Base-by-base conservation (phyloP, 805 yeast species). In the Ogataea methylovora region DNA sequence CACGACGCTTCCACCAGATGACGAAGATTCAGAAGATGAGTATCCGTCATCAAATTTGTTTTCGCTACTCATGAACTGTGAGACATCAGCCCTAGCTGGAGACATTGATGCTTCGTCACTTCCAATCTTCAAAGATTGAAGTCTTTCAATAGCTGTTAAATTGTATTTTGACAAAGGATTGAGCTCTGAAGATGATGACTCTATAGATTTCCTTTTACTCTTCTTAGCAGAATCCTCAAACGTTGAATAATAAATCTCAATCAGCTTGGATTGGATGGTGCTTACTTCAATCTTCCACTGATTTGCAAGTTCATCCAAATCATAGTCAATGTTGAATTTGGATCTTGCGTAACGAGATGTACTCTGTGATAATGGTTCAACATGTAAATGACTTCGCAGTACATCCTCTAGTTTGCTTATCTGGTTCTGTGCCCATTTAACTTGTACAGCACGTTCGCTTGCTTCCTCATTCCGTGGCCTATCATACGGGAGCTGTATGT, bases 241-340 rank as follows among this genome's bases (percentile, higher is more conserved):
- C 9, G 14, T 14, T 21, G 9, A 3, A 24, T 36, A 32, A 22
- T 36, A 36, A 8, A 18, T 11, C 18, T 36, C 33, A 29, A 36
- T 31, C 4, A 29, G 21, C 5, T 23, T 28, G 13, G 17, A 15
- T 24, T 24, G 24, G 13, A 36, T 12, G 13, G 8, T 7, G 8
- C 10, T 22, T 5, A 24, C 4, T n/a, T 23, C 21, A 4, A 36
- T 15, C 4, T 24, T 24, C 26, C 33, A 30, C 16, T 31, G 25
- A 4, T n/a, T 4, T 11, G 27, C 14, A 21, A 32, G 11, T 4
- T 19, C 11, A 3, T n/a, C 14, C 35, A 29, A 32, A 15, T 36
- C 30, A 13, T 31, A 36, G 13, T 9, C 3, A 5, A 29, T n/a
- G 5, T 28, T 20, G 8, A 27, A 10, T 5, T 8, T 22, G 2